phyloP scores from a whole-genome alignment of 768 basidiomycete genomes.

The Hysterangium stoloniferum region DNA sequence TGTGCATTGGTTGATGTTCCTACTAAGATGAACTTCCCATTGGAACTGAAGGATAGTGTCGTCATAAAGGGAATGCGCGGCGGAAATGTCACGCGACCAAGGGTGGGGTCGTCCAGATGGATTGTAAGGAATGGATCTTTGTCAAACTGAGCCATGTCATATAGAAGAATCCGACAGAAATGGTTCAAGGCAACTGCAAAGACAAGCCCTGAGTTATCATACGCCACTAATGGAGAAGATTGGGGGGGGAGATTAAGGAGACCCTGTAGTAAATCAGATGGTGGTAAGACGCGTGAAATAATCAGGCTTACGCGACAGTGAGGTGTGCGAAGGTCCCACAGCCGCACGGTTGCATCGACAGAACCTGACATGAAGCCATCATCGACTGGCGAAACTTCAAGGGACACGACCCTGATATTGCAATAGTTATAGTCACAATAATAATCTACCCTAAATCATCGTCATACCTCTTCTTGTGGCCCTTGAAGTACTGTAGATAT shows the following conservation, averaged over 20 bases:
- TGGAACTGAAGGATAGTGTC: conserved; percentile 81
- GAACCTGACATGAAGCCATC: conserved; percentile 96
- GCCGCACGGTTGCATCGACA: conserved; percentile 86
- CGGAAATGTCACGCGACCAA: conserved; percentile 70
- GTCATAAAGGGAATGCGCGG: conserved; percentile 89
- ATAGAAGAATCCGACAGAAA: conserved; percentile 75
- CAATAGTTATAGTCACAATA: neutral
- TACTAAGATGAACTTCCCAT: conserved; percentile 84
- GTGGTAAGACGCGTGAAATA: neutral
- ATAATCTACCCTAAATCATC: neutral
- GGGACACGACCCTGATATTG: conserved; percentile 59
- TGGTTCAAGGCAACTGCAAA: conserved; percentile 84
- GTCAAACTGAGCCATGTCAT: conserved; percentile 81
- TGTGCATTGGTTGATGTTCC: conserved; percentile 92
- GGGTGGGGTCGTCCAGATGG: conserved; percentile 72
- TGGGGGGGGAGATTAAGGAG: conserved; percentile 57
- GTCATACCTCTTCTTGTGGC: conserved; percentile 65
- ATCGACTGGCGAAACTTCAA: conserved; percentile 87
- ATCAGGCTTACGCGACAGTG: conserved; percentile 41
- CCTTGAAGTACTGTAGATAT: conserved; percentile 92
- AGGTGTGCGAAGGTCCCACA: conserved; percentile 89
- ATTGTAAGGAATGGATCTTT: conserved; percentile 87
- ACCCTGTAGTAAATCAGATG: conserved; percentile 33
- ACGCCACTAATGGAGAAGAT: conserved; percentile 70
- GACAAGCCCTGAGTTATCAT: conserved; percentile 74